phyloP scores from a whole-genome alignment of 345 rosid genomes.

The Brassica napus region DNA sequence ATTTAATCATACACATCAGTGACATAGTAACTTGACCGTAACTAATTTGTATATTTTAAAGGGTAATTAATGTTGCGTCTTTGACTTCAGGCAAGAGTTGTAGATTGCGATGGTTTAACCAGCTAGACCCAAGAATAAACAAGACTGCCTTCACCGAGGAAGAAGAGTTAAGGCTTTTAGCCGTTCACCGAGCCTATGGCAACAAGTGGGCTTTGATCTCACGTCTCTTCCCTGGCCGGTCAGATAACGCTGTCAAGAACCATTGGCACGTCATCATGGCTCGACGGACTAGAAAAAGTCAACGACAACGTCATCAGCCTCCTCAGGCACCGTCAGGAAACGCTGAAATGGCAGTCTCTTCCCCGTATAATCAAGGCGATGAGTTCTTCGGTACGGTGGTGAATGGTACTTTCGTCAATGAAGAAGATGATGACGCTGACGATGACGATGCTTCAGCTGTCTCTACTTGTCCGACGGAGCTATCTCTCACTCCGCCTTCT shows the following conservation, averaged over 20 bases:
- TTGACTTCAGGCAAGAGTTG: constrained; percentile 82
- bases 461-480: constrained; percentile 42
- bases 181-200: constrained; percentile 80
- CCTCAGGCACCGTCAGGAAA: not conserved
- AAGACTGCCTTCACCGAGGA: constrained; percentile 84
- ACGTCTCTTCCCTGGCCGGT: constrained; percentile 90
- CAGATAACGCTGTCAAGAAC: constrained; percentile 96
- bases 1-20: not conserved
- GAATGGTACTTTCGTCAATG: constrained; percentile 18
- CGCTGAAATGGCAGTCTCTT: constrained; percentile 26
- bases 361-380: constrained; percentile 22
- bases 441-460: constrained; percentile 31
- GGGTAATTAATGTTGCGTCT: constrained; percentile 9
- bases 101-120: constrained; percentile 97
- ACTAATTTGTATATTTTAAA: not conserved
- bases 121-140: constrained; percentile 91
- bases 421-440: constrained; percentile 17
- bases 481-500: constrained; percentile 39
- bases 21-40: not conserved
- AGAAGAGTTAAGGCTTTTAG: constrained; percentile 86
- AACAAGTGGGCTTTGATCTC: constrained; percentile 99
- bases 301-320: constrained; percentile 27
- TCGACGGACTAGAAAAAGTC: constrained; percentile 71
- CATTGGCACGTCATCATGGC: constrained; percentile 99
- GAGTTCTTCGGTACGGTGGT: constrained; percentile 2